phyloP scores from a whole-genome alignment of 1,284 basidiomycete species.

The Leccinum pachyderme region DNA sequence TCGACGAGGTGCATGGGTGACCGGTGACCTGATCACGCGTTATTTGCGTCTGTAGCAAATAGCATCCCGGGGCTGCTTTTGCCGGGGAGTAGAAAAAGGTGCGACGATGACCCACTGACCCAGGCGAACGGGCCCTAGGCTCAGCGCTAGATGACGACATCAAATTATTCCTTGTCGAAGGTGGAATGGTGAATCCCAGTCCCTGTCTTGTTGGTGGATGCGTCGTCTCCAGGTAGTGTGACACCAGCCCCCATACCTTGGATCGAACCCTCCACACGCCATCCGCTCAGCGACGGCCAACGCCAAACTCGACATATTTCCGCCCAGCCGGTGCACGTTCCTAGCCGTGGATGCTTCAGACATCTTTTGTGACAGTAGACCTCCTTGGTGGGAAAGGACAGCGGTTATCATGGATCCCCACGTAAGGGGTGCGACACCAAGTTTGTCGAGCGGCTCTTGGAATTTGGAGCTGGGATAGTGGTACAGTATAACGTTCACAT shows the following conservation, averaged over 20 bases:
- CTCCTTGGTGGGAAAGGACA: conserved; percentile 65
- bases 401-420: conserved; percentile 86
- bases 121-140: no score
- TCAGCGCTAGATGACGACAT: no score
- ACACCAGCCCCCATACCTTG: conserved; percentile 57
- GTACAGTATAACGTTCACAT: conserved; percentile 92
- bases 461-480: conserved; percentile 67
- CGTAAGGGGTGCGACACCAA: conserved; percentile 86
- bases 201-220: no score
- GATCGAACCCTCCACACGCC: conserved; percentile 81
- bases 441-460: conserved; percentile 78
- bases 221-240: no score
- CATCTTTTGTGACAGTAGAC: conserved; percentile 62
- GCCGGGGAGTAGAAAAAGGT: no score
- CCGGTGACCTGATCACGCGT: conserved; percentile 18
- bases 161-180: no score
- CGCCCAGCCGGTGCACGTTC: conserved; percentile 44
- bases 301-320: conserved; percentile 70
- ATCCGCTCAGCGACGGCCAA: conserved; percentile 83
- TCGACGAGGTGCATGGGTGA: conserved; percentile 81
- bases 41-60: conserved; percentile 39
- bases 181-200: no score
- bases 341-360: conserved; percentile 68
- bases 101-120: no score
- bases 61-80: conserved; percentile 44